phyloP scores from a whole-genome alignment of 345 rosid species.

The Cardamine resedifolia region DNA sequence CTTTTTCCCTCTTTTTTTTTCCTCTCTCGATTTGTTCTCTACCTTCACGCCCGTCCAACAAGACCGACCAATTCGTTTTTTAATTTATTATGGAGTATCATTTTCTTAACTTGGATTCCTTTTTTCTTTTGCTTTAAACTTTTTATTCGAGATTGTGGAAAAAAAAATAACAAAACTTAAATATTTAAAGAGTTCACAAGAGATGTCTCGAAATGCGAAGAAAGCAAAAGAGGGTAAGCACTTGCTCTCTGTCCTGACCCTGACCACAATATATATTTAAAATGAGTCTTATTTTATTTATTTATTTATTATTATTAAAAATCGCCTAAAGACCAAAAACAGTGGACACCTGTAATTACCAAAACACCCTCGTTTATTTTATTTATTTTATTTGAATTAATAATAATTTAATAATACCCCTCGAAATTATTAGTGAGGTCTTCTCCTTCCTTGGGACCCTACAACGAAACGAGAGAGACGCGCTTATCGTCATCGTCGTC shows the following conservation, averaged over 20 bases:
- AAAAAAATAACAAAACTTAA: background rate
- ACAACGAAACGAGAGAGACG: constrained; percentile 38
- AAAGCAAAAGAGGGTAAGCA: constrained; percentile 32
- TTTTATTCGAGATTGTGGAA: constrained; percentile 21
- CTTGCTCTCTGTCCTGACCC: constrained; percentile 42
- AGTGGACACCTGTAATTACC: constrained; percentile 19
- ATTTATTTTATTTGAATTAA: background rate
- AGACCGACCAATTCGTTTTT: constrained; percentile 35
- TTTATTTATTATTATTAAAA: constrained; percentile 11
- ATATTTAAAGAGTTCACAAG: constrained; percentile 30
- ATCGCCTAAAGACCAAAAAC: constrained; percentile 7
- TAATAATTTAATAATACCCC: background rate
- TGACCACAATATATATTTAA: constrained; percentile 34
- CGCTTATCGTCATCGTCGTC: constrained; percentile 39
- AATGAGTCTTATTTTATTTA: background rate
- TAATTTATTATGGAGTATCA: constrained; percentile 7
- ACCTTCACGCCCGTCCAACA: constrained; percentile 38
- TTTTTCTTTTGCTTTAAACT: constrained; percentile 26
- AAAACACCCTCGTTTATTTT: constrained; percentile 24
- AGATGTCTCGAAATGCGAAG: constrained; percentile 39
- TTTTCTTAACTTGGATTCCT: constrained; percentile 31
- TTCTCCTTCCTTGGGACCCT: constrained; percentile 40
- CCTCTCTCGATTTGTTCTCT: constrained; percentile 8
- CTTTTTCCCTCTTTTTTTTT: constrained; percentile 1
- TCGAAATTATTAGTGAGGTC: constrained; percentile 32